These are phyloP conservation scores for Nakaseomyces kungkrabaensis DNA, from an alignment of 1,139 yeast species.

Conservation along the genomic window DNA sequence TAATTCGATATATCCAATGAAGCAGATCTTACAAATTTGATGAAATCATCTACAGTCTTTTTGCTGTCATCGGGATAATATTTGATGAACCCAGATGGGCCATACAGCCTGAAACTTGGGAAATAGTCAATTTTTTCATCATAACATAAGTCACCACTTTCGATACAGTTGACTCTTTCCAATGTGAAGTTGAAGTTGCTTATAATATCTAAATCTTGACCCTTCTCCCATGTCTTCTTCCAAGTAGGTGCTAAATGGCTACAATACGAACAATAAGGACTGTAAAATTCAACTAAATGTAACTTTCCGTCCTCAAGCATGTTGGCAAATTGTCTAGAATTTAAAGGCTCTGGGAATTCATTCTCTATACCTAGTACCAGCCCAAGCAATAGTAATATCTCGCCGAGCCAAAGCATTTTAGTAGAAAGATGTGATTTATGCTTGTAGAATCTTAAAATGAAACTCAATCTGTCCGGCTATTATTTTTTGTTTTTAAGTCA, in stretches of 20 bases:
- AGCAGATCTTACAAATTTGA: conserved; percentile 41
- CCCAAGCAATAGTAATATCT: not conserved
- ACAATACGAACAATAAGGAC: conserved; percentile 67
- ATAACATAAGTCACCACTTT: conserved; percentile 60
- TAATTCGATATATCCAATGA: conserved; percentile 38
- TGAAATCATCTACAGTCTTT: conserved; percentile 39
- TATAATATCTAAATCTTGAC: conserved; percentile 32
- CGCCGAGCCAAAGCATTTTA: no score
- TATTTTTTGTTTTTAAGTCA: not conserved
- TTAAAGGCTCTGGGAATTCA: not conserved
- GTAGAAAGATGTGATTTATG: no score
- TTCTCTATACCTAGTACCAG: not conserved
- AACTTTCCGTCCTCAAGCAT: not conserved
- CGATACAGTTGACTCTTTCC: conserved; percentile 65
- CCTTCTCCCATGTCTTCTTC: conserved; percentile 44
- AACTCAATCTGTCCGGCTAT: no score
- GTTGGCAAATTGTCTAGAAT: not conserved
- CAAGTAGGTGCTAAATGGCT: conserved; percentile 53
- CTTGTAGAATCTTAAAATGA: no score
- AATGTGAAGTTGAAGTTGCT: conserved; percentile 38
- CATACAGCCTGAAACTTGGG: conserved; percentile 54
- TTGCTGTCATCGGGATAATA: conserved; percentile 37
- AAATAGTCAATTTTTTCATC: conserved; percentile 46
- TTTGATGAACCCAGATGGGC: conserved; percentile 35
- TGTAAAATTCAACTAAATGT: conserved; percentile 54